Conservation (phyloP, 2,329 filamentous ascomycete species). For the Didymella pinodella region DNA sequence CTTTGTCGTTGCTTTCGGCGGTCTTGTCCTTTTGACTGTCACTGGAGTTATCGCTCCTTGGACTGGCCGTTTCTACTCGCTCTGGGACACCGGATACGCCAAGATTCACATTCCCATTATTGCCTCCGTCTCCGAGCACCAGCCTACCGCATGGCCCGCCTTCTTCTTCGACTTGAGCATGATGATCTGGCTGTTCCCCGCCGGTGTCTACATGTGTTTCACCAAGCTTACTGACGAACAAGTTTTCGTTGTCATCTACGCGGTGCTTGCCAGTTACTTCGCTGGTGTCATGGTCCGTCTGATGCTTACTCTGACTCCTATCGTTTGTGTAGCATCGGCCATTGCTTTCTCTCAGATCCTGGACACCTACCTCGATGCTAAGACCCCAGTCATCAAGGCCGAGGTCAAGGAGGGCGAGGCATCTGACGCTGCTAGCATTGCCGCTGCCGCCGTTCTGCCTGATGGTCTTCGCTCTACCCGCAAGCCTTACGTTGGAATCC, state of each 20-base stretch:
- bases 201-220: constrained; percentile 98
- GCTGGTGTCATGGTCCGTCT: constrained; percentile 99
- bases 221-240: constrained; percentile 92
- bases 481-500: constrained; percentile 82
- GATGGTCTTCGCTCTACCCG: constrained; percentile 73
- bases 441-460: constrained; percentile 60
- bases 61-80: constrained; percentile 98
- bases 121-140: constrained; percentile 98
- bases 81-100: constrained; percentile 98
- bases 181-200: constrained; percentile 98
- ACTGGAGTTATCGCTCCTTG: constrained; percentile 94
- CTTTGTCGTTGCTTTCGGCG: constrained; percentile 75
- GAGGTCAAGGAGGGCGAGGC: constrained; percentile 57
- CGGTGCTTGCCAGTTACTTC: constrained; percentile 97
- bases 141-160: constrained; percentile 97
- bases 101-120: constrained; percentile 99
- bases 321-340: constrained; percentile 93
- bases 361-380: constrained; percentile 79
- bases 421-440: constrained; percentile 44
- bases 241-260: constrained; percentile 96
- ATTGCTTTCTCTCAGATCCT: constrained; percentile 87
- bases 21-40: constrained; percentile 83
- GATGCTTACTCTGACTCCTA: constrained; percentile 95
- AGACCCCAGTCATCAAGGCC: constrained; percentile 62
- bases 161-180: constrained; percentile 99